Conservation (phyloP, 768 basidiomycete species). For the Phylloporus rhodoxanthus region DNA sequence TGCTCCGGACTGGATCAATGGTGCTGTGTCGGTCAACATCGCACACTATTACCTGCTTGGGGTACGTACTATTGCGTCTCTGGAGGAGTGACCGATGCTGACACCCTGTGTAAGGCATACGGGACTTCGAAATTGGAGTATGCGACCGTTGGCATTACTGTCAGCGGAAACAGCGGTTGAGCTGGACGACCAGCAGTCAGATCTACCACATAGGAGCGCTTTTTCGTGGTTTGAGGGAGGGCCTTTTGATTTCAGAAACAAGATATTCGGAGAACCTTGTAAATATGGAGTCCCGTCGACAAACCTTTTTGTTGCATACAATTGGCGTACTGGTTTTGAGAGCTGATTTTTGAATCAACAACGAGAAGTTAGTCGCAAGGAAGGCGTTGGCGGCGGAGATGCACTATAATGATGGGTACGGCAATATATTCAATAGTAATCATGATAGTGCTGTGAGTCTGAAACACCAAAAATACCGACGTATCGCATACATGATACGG, state of each 20-base stretch:
- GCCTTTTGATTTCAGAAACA: neutral
- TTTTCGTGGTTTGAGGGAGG: neutral
- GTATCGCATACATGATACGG: no score
- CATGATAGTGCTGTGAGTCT: no score
- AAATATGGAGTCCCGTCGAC: no score
- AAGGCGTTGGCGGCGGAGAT: no score
- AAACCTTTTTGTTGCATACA: no score
- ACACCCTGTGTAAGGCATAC: neutral
- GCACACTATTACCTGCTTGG: neutral
- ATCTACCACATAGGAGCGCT: neutral
- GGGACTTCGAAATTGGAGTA: neutral
- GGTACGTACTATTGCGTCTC: slow-evolving; percentile 4
- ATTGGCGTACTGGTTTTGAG: no score
- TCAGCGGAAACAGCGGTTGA: neutral
- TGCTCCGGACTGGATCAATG: neutral
- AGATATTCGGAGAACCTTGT: neutral
- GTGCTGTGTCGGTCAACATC: neutral
- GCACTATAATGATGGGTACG: no score
- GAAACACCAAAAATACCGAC: no score
- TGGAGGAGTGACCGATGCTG: neutral
- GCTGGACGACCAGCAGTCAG: neutral
- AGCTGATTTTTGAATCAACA: no score
- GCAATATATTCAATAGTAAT: no score
- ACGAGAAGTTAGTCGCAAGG: no score
- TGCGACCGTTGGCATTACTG: neutral